phyloP scores from a whole-genome alignment of 371 early-diverging fungal species.

The Zychaea mexicana region DNA sequence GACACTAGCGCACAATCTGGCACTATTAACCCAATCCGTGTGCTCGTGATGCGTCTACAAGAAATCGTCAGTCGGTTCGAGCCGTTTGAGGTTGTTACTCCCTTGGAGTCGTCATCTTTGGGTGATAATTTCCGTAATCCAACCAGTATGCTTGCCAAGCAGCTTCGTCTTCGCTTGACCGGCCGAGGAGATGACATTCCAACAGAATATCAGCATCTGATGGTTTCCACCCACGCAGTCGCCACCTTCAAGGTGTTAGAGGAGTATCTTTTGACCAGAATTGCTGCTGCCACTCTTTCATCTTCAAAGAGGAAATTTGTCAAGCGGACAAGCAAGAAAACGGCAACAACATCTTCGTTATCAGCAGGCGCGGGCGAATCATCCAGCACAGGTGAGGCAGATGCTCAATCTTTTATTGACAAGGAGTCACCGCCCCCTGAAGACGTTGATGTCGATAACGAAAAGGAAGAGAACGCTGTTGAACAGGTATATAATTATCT shows the following conservation, averaged over 20 bases:
- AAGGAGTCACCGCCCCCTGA: not conserved
- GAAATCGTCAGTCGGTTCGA: constrained; percentile 76
- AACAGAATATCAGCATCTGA: constrained; percentile 50
- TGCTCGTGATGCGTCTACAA: constrained; percentile 73
- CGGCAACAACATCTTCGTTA: not conserved
- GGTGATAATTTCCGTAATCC: constrained; percentile 54
- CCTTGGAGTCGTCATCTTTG: constrained; percentile 28
- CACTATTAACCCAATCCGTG: constrained; percentile 24
- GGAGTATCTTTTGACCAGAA: constrained; percentile 68
- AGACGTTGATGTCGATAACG: constrained; percentile 19
- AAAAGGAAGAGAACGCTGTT: constrained; percentile 27
- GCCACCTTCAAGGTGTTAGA: constrained; percentile 82
- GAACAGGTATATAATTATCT: not conserved
- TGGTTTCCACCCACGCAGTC: constrained; percentile 85
- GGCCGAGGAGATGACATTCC: constrained; percentile 62
- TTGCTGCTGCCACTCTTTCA: constrained; percentile 20
- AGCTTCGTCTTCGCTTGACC: constrained; percentile 66
- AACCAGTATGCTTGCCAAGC: constrained; percentile 76
- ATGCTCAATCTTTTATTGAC: not conserved
- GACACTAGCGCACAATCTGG: constrained; percentile 14
- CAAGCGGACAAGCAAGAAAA: constrained; percentile 9
- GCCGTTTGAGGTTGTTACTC: constrained; percentile 64
- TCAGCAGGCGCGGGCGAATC: not conserved
- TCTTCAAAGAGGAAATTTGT: not conserved
- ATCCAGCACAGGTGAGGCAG: not conserved